Evolutionary conservation across 257 asterid species (phyloP), one percentile per base, ranked within the genome.

Genomic region (Solanum boliviense): DNA sequence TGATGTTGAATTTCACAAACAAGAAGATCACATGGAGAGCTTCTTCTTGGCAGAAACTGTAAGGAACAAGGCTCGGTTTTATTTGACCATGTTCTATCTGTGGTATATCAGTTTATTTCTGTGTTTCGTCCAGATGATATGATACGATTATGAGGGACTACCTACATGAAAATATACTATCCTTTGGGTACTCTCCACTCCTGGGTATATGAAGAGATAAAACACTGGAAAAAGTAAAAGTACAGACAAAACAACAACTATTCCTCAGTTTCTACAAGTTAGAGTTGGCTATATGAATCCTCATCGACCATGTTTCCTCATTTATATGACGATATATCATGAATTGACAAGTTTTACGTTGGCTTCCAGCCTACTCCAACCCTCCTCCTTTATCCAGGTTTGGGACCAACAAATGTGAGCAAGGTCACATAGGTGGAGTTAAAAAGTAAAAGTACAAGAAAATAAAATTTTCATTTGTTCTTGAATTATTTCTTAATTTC

Each of bases 1-100:
- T 82, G 99, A 97, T 92, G 99, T 97, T 36, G 99, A 97, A 91
- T 87, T 92, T 89, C 99, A 95, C 90, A 93, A 87, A 91, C 99
- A 96, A 91, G 99, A 97, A 92, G 99, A 97, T 92, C 96, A 94
- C 92, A 97, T 97, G 99, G 99, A 97, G 91, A 97, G 99, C 93
- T 97, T 97, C 91, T 97, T 97, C 91, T 93, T 97, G 93, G 99
- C 99, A 1, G 99, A 97, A 93, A 97, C 99, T 75, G 99, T 95
- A 92, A 89, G 98, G 85, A 71, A 58, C 15, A 79, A 79, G 67
- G 27, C 65, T 0, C 67, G 29, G 8, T 8, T 44, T 27, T 79
- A 44, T 79, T 44, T 79, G n/a, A 44, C 38, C 38, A 5, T 44
- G 38, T 44, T 44, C 38, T 27, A 18, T 79, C 84, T 44, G 16